Percentiles rank a stretch among this genome's conserved stretches.
These are phyloP conservation scores for Mycena leptocephala DNA, from an alignment of 768 basidiomycete species.

Conservation along the genomic window DNA sequence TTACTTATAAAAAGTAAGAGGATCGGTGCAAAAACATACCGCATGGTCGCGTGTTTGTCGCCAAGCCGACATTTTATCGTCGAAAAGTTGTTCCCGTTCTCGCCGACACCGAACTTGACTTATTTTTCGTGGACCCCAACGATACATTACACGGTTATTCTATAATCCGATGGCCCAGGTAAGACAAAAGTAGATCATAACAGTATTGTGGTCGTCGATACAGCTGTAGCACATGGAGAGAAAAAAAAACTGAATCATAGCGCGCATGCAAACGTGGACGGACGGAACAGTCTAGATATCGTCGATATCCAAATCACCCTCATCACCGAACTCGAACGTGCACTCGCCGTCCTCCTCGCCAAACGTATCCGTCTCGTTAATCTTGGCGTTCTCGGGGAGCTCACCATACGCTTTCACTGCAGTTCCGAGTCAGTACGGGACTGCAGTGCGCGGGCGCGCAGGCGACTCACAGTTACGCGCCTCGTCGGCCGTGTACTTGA, in stretches of 20 bases:
- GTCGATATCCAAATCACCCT: slow-evolving; percentile 91
- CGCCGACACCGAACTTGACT: background rate
- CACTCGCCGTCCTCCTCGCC: slow-evolving; percentile 94
- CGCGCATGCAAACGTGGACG: slow-evolving; percentile 4
- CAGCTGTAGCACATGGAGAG: slow-evolving; percentile 24
- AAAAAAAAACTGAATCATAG: slow-evolving; percentile 16
- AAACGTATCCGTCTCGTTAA: slow-evolving; percentile 96
- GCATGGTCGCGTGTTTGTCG: no score
- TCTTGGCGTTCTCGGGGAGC: slow-evolving; percentile 95
- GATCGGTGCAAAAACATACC: no score
- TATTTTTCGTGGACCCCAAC: background rate
- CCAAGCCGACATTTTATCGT: no score
- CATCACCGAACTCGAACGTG: slow-evolving; percentile 89
- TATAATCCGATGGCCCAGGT: slow-evolving; percentile 35
- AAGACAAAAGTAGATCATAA: slow-evolving; percentile 38
- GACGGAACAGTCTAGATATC: slow-evolving; percentile 73
- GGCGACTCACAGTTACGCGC: slow-evolving; percentile 79
- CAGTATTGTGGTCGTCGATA: slow-evolving; percentile 38
- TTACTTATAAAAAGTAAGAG: no score
- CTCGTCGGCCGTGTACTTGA: slow-evolving; percentile 98
- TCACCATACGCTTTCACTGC: slow-evolving; percentile 98
- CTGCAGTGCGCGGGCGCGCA: background rate
- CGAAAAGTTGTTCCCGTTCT: background rate
- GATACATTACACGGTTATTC: slow-evolving; percentile 30
- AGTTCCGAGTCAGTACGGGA: background rate